Evolutionary conservation across 2,329 filamentous ascomycete genomes (phyloP).

Genomic region (Stachybotrys chlorohalonatus): DNA sequence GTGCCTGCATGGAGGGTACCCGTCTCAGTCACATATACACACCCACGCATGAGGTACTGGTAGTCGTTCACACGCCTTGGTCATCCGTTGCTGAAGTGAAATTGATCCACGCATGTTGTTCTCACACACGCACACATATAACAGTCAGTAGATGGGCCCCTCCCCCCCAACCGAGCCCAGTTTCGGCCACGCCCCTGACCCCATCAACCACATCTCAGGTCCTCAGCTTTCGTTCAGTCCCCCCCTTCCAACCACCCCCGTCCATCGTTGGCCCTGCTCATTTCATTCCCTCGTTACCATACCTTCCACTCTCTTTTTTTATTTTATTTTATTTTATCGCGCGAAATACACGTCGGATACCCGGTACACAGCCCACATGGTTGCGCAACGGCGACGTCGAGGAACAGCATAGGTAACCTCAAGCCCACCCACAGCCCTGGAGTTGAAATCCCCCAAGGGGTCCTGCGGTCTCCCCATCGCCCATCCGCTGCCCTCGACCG

Average conservation of each 20-base stretch:
- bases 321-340: no score
- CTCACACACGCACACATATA: not conserved
- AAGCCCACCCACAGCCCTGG: not conserved
- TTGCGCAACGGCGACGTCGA: not conserved
- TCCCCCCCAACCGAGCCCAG: not conserved
- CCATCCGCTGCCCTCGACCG: not conserved
- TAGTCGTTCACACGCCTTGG: no score
- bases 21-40: not conserved
- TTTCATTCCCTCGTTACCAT: not conserved
- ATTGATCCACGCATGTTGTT: not conserved
- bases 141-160: not conserved
- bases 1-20: not conserved
- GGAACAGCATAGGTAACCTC: not conserved
- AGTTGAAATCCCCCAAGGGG: not conserved
- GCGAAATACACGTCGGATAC: no score
- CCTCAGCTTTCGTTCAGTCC: not conserved
- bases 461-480: not conserved
- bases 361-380: not conserved
- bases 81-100: no score
- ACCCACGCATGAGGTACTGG: not conserved
- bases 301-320: not conserved
- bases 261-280: not conserved
- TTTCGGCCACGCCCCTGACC: not conserved
- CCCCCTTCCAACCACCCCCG: not conserved
- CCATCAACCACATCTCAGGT: not conserved